Evolutionary conservation across 441 rosid genomes (phyloP).

Genomic region (Oxalis stricta): DNA sequence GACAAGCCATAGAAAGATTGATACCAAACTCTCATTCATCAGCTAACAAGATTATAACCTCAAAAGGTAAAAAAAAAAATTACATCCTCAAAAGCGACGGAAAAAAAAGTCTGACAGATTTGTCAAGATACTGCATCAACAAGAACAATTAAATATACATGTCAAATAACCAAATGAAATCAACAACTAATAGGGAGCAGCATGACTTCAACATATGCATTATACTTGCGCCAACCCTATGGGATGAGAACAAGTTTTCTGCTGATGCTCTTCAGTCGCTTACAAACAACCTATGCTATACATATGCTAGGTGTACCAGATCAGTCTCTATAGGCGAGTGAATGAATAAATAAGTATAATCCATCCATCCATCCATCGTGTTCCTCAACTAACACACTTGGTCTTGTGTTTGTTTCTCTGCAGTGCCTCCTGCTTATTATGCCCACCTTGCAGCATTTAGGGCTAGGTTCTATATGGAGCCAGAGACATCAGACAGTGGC

Average conservation of each 20-base stretch:
- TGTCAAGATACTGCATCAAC: no score
- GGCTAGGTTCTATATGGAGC: slow-evolving; percentile 94
- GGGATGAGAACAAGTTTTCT: slow-evolving; percentile 88
- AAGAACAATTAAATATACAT: no score
- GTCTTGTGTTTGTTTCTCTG: slow-evolving; percentile 1
- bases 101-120: no score
- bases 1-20: no score
- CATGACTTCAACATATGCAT: no score
- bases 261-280: slow-evolving; percentile 86
- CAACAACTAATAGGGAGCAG: no score
- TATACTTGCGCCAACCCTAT: no score
- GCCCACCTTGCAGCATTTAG: slow-evolving; percentile 96
- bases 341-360: not conserved
- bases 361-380: not conserved
- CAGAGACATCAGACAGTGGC: slow-evolving; percentile 95
- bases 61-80: no score
- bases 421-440: slow-evolving; percentile 94
- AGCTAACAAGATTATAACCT: no score
- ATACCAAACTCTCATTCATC: no score
- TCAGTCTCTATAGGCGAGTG: slow-evolving; percentile 83
- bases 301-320: slow-evolving; percentile 91
- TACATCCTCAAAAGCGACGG: no score
- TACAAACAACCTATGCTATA: slow-evolving; percentile 86
- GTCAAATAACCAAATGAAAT: no score
- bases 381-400: not conserved